Percentiles rank a stretch among this genome's conserved stretches.
Conservation (phyloP, 139 green algal species). For the Chlamydomonas urium region DNA sequence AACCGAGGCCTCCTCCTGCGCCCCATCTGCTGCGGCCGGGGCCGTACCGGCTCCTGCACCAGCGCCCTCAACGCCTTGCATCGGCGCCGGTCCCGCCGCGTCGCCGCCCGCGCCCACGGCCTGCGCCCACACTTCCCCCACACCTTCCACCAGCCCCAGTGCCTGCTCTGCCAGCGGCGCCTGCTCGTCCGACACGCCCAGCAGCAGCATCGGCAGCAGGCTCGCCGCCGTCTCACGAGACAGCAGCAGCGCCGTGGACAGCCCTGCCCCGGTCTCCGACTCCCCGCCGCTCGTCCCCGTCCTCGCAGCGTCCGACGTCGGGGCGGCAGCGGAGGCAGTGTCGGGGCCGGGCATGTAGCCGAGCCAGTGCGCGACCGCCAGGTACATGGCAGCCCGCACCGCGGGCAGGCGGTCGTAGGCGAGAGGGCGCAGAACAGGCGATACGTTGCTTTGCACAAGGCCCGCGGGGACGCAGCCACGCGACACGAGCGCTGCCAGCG, state of each 20-base stretch:
- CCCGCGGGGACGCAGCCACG: slow-evolving; percentile 19
- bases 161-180: slow-evolving; percentile 11
- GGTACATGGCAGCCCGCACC: slow-evolving; percentile 51
- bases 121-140: slow-evolving; percentile 24
- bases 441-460: slow-evolving; percentile 18
- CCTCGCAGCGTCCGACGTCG: neutral
- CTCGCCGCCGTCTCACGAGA: slow-evolving; percentile 4
- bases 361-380: slow-evolving; percentile 50
- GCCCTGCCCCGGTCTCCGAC: neutral
- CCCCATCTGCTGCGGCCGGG: neutral
- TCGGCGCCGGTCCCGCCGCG: slow-evolving; percentile 17
- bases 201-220: slow-evolving; percentile 62
- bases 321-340: too few species aligned
- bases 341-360: too few species aligned
- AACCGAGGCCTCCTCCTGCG: neutral
- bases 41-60: neutral
- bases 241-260: neutral
- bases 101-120: slow-evolving; percentile 42
- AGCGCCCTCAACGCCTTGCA: neutral
- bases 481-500: slow-evolving; percentile 8
- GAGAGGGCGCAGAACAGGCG: slow-evolving; percentile 39
- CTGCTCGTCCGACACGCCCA: slow-evolving; percentile 59
- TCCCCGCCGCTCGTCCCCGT: neutral
- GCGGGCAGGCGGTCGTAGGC: slow-evolving; percentile 44
- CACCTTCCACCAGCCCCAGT: slow-evolving; percentile 30